Conservation (phyloP, 208 protist species). For the Leishmania amazonensis region DNA sequence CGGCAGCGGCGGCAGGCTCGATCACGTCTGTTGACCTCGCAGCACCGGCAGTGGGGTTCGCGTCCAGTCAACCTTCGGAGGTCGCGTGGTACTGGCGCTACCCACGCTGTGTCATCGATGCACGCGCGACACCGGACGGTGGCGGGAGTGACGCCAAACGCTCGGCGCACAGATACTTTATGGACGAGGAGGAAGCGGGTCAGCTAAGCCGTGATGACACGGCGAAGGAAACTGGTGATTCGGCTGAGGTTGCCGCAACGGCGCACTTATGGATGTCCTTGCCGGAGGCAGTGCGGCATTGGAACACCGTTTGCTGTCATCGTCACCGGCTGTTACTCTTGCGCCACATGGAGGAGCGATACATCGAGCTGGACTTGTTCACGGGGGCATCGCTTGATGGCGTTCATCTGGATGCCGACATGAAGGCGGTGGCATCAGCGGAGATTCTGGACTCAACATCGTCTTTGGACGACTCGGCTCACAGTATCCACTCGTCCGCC, state of each 20-base stretch:
- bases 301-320: conserved; percentile 25
- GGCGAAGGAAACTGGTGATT: not conserved
- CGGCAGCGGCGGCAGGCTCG: not conserved
- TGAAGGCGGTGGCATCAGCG: not conserved
- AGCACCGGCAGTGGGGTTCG: not conserved
- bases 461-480: not conserved
- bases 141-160: not conserved
- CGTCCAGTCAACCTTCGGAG: not conserved
- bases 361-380: conserved; percentile 43
- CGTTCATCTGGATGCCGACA: not conserved
- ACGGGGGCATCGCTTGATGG: conserved; percentile 26
- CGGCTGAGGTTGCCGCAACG: not conserved
- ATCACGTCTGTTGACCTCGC: not conserved
- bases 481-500: not conserved
- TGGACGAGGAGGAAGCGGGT: not conserved
- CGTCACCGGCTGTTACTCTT: conserved; percentile 38
- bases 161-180: not conserved
- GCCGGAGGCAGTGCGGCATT: conserved; percentile 16
- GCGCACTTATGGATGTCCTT: conserved; percentile 21
- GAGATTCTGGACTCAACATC: not conserved
- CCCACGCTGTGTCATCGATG: not conserved
- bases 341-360: conserved; percentile 34
- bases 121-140: not conserved
- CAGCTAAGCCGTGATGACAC: not conserved
- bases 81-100: conserved; percentile 33